phyloP scores from a whole-genome alignment of 2,329 filamentous ascomycete genomes.

The Volutella citrinella region DNA sequence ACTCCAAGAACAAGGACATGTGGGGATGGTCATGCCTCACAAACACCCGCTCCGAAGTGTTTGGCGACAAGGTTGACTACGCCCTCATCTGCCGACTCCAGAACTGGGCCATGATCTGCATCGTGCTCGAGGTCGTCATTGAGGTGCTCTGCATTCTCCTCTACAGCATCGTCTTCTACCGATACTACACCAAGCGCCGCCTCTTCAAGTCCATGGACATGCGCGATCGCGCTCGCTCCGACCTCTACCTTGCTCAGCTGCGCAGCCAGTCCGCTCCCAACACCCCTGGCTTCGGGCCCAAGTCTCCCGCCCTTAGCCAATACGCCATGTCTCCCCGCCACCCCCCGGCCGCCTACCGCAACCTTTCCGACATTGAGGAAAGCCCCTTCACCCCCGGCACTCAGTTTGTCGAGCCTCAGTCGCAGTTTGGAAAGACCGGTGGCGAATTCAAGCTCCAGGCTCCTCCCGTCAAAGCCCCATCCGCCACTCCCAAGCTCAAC shows the following conservation, averaged over 20 bases:
- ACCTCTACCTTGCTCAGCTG: slow-evolving; percentile 88
- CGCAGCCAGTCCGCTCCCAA: slow-evolving; percentile 88
- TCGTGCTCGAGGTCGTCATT: slow-evolving; percentile 93
- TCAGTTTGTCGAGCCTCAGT: slow-evolving; percentile 60
- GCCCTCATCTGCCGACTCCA: slow-evolving; percentile 86
- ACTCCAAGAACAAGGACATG: slow-evolving; percentile 74
- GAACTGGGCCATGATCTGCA: slow-evolving; percentile 94
- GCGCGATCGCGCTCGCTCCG: slow-evolving; percentile 88
- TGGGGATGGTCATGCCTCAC: slow-evolving; percentile 98
- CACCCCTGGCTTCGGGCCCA: slow-evolving; percentile 81
- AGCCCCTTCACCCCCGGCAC: slow-evolving; percentile 52
- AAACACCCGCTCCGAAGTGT: slow-evolving; percentile 76
- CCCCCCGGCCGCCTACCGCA: slow-evolving; percentile 55
- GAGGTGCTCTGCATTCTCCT: slow-evolving; percentile 88
- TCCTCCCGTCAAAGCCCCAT: slow-evolving; percentile 74
- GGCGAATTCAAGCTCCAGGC: slow-evolving; percentile 82
- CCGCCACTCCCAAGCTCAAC: slow-evolving; percentile 68
- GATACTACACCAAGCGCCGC: slow-evolving; percentile 93
- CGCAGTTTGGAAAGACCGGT: slow-evolving; percentile 53
- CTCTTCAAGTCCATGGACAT: slow-evolving; percentile 96
- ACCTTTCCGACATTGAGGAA: slow-evolving; percentile 43
- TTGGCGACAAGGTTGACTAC: slow-evolving; percentile 80
- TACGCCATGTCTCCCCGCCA: slow-evolving; percentile 59
- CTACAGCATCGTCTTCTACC: slow-evolving; percentile 94
- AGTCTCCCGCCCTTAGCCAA: slow-evolving; percentile 48